Evolutionary conservation across 345 rosid species (phyloP).

Genomic region (Camelina hispida): DNA sequence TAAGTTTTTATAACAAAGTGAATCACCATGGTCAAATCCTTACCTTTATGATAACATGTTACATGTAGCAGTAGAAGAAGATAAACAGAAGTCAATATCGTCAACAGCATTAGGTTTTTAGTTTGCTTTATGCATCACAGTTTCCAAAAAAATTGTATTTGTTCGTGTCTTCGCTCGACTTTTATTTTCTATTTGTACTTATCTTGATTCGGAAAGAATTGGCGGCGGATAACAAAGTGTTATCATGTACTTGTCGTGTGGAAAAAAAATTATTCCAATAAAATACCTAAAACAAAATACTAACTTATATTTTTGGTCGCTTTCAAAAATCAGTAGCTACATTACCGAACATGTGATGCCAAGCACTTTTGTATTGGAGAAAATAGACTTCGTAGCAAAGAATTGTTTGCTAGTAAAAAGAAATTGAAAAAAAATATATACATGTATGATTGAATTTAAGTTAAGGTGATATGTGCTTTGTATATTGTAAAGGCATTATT

Average conservation of each 20-base stretch:
- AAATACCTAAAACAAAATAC: too few species aligned
- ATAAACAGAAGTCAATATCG: conserved; percentile 24
- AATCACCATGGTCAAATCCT: neutral
- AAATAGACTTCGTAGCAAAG: conserved; percentile 32
- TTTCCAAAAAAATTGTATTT: conserved; percentile 1
- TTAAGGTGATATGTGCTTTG: conserved; percentile 28
- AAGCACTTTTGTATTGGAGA: conserved; percentile 33
- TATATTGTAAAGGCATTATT: neutral
- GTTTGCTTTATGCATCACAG: neutral
- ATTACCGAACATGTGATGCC: conserved; percentile 39
- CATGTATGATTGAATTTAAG: conserved; percentile 22
- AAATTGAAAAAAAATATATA: neutral
- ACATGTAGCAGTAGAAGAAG: neutral
- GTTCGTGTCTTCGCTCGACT: conserved; percentile 12
- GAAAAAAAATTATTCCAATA: neutral
- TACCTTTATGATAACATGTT: neutral
- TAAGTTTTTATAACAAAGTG: neutral
- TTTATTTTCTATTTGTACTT: conserved; percentile 34
- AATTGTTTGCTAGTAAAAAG: conserved; percentile 29
- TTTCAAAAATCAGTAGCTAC: conserved; percentile 31
- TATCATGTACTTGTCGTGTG: conserved; percentile 14
- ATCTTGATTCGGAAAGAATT: conserved; percentile 29
- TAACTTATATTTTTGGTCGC: conserved; percentile 5
- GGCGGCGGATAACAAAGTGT: conserved; percentile 31
- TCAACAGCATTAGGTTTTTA: conserved; percentile 17